Conservation (phyloP, 2,329 filamentous ascomycete species). For the Emericellopsis atlantica region DNA sequence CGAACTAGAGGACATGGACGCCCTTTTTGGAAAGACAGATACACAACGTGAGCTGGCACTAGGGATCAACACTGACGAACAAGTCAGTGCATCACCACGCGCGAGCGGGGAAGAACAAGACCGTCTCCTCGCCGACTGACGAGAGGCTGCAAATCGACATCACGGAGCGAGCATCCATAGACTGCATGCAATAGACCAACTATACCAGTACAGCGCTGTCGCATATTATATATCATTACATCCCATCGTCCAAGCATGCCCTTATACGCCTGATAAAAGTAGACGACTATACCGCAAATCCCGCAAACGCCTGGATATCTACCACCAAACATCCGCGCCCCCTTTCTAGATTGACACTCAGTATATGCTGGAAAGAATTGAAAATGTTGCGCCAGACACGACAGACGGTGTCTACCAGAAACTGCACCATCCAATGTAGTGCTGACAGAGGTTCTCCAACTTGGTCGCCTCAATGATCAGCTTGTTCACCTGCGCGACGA, state of each 20-base stretch:
- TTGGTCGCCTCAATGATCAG: constrained; percentile 92
- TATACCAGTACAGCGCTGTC: too few species aligned
- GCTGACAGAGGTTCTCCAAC: constrained; percentile 93
- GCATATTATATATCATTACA: too few species aligned
- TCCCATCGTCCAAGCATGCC: too few species aligned
- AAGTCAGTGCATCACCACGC: not conserved
- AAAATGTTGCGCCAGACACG: not conserved
- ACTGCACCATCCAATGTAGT: constrained; percentile 98
- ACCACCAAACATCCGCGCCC: too few species aligned
- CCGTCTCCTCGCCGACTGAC: too few species aligned
- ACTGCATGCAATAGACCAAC: too few species aligned
- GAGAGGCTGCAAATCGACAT: too few species aligned
- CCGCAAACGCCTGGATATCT: too few species aligned
- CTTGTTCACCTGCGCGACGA: constrained; percentile 85
- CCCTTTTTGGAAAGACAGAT: constrained; percentile 10
- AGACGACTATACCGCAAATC: too few species aligned
- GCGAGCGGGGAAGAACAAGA: not conserved
- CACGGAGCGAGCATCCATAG: too few species aligned
- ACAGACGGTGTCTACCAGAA: constrained; percentile 57
- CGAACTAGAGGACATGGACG: constrained; percentile 1
- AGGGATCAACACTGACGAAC: not conserved
- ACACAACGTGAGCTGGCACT: not conserved
- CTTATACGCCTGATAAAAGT: too few species aligned
- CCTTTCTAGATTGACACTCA: not conserved
- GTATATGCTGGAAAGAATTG: not conserved